Evolutionary conservation across 2,329 filamentous ascomycete genomes (phyloP).

Genomic region (Alternaria triticina): DNA sequence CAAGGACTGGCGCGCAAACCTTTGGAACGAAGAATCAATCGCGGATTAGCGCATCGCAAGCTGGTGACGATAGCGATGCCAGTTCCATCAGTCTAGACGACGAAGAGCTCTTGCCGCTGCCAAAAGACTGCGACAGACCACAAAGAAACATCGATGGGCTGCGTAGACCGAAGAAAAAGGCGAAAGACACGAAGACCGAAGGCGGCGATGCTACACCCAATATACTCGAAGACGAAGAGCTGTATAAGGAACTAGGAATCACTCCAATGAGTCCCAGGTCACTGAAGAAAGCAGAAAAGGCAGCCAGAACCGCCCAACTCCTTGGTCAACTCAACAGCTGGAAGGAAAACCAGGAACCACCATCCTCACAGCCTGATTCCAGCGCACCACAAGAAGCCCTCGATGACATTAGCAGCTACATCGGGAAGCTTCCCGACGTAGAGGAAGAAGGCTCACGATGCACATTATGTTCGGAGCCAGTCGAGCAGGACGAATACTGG

Average conservation of each 20-base stretch:
- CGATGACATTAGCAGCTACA: conserved; percentile 24
- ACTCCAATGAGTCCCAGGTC: neutral
- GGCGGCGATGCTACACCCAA: neutral
- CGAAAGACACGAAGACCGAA: neutral
- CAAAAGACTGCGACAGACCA: neutral
- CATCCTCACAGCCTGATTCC: conserved; percentile 23
- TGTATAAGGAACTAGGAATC: neutral
- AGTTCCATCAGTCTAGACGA: conserved; percentile 6
- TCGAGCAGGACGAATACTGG: conserved; percentile 63
- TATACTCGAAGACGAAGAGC: conserved; percentile 3
- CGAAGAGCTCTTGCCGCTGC: conserved; percentile 3
- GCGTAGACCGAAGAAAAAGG: conserved; percentile 5
- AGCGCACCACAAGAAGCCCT: conserved; percentile 23
- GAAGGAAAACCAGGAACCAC: conserved; percentile 15
- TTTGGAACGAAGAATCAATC: neutral
- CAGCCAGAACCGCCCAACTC: conserved; percentile 14
- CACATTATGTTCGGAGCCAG: conserved; percentile 69
- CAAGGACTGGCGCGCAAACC: neutral
- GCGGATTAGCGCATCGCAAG: neutral
- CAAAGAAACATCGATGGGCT: conserved; percentile 8
- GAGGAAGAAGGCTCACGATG: conserved; percentile 53
- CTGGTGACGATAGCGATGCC: conserved; percentile 1
- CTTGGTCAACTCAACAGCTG: conserved; percentile 24
- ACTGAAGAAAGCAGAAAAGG: neutral
- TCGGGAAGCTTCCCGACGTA: conserved; percentile 21